phyloP scores from a whole-genome alignment of 495 filamentous ascomycete species.

The Xylaria telfairii region DNA sequence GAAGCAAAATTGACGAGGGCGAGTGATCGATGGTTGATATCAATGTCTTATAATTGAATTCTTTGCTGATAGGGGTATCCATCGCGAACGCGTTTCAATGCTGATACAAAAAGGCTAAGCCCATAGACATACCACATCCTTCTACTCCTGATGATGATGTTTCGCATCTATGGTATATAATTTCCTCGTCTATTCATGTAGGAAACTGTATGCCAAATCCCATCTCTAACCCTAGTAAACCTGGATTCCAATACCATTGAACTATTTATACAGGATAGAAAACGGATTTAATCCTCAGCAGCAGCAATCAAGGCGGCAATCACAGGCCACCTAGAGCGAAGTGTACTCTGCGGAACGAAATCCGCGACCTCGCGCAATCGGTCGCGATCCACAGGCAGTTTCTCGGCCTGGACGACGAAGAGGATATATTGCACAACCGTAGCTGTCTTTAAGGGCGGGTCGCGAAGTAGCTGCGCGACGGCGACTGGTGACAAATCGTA shows the following conservation, averaged over 20 bases:
- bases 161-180: background rate
- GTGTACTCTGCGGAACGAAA: conserved; percentile 14
- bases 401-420: conserved; percentile 45
- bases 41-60: background rate
- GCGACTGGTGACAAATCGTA: conserved; percentile 48
- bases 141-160: background rate
- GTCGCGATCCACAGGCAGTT: conserved; percentile 45
- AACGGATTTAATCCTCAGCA: background rate
- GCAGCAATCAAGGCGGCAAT: conserved; percentile 2
- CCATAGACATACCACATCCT: background rate
- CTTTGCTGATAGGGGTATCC: conserved; percentile 1
- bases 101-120: background rate
- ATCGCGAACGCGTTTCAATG: background rate
- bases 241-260: background rate
- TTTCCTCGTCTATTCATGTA: background rate
- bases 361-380: conserved; percentile 44
- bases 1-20: background rate
- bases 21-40: no score
- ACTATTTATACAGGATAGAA: background rate
- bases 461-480: conserved; percentile 58
- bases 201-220: background rate
- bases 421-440: conserved; percentile 63
- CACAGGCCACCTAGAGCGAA: conserved; percentile 12
- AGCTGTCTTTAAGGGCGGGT: conserved; percentile 57
- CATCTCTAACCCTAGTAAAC: background rate